Evolutionary conservation across 495 filamentous ascomycete species (phyloP).

Genomic region (Podospora pseudoanserina): DNA sequence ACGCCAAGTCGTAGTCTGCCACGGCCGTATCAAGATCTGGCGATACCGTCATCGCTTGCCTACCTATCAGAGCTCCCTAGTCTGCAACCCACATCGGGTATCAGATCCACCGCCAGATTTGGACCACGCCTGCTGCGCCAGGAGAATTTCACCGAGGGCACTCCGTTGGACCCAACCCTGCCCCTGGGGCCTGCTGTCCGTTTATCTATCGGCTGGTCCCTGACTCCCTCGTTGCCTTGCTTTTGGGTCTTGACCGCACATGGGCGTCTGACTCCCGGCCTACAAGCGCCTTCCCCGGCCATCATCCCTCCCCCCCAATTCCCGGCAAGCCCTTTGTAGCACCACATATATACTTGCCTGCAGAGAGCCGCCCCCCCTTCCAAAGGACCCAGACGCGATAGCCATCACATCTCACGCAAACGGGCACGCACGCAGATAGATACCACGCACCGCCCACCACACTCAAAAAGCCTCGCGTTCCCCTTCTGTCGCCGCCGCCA

Average conservation of each 20-base stretch:
- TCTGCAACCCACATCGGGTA: slow-evolving; percentile 18
- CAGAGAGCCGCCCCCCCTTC: slow-evolving; percentile 27
- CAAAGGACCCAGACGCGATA: slow-evolving; percentile 15
- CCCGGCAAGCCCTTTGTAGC: slow-evolving; percentile 5
- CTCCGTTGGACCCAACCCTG: slow-evolving; percentile 19
- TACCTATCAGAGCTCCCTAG: slow-evolving; percentile 29
- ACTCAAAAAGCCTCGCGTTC: slow-evolving; percentile 5
- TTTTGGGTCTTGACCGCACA: slow-evolving; percentile 20
- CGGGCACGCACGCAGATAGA: slow-evolving; percentile 2
- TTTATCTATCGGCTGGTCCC: slow-evolving; percentile 32
- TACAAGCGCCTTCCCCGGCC: slow-evolving; percentile 13
- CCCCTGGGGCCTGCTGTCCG: slow-evolving; percentile 16
- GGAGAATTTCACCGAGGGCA: slow-evolving; percentile 27
- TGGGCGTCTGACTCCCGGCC: slow-evolving; percentile 25
- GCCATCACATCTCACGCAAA: slow-evolving; percentile 22
- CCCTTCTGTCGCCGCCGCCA: slow-evolving; percentile 14
- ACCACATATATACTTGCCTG: slow-evolving; percentile 23
- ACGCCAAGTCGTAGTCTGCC: slow-evolving; percentile 14
- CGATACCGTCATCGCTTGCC: slow-evolving; percentile 23
- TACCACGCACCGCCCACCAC: background rate
- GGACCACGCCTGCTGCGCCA: slow-evolving; percentile 23
- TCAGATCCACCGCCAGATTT: slow-evolving; percentile 33
- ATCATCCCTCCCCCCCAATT: slow-evolving; percentile 6
- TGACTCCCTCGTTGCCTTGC: slow-evolving; percentile 24
- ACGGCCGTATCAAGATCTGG: slow-evolving; percentile 21